Conservation (phyloP, 371 early-diverging fungal species). For the Mortierella sp. region DNA sequence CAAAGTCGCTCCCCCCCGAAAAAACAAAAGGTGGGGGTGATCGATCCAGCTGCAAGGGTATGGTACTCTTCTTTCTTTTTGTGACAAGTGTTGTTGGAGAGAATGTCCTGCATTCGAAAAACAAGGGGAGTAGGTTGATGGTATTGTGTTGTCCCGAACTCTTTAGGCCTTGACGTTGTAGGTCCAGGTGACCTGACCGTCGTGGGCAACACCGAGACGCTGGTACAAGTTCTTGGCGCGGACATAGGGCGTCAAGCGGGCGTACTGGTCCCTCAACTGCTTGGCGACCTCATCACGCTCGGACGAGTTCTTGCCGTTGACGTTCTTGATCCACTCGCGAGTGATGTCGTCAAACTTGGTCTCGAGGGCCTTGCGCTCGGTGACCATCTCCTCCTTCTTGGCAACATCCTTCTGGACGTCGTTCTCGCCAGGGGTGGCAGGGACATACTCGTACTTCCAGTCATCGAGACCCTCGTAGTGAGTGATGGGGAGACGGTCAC, state of each 20-base stretch:
- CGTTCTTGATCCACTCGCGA: conserved; percentile 51
- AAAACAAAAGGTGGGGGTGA: background rate
- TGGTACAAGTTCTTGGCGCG: conserved; percentile 58
- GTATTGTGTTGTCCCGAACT: background rate
- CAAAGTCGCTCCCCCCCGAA: background rate
- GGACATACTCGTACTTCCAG: conserved; percentile 53
- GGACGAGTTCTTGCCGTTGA: conserved; percentile 44
- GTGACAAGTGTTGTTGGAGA: background rate
- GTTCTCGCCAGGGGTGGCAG: conserved; percentile 39
- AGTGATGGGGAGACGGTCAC: conserved; percentile 54
- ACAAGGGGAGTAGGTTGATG: background rate
- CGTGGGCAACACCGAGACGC: conserved; percentile 54
- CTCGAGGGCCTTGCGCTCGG: conserved; percentile 44
- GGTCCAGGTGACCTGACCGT: conserved; percentile 54
- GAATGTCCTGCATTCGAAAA: conserved; percentile 16
- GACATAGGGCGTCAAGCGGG: conserved; percentile 57
- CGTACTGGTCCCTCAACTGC: conserved; percentile 47
- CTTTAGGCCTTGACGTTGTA: conserved; percentile 54
- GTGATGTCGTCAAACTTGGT: conserved; percentile 33
- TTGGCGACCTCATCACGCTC: conserved; percentile 51
- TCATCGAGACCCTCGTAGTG: conserved; percentile 57
- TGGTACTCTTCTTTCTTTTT: conserved; percentile 1
- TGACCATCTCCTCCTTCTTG: conserved; percentile 42
- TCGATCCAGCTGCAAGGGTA: conserved; percentile 13
- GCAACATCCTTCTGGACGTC: conserved; percentile 37